Evolutionary conservation across 2,329 filamentous ascomycete species (phyloP).

Genomic region (Camillea tinctor): DNA sequence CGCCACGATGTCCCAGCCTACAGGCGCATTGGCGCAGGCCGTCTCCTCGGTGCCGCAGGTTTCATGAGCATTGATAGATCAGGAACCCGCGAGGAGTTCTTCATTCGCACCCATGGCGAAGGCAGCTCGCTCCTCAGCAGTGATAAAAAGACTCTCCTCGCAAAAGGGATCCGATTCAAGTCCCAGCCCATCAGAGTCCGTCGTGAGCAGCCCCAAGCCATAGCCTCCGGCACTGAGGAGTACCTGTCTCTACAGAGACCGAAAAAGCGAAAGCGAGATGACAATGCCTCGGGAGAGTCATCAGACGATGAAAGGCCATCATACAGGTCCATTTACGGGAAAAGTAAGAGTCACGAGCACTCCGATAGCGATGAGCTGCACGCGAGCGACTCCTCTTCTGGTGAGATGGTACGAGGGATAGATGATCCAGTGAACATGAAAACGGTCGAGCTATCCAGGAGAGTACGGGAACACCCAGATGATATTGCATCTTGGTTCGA

Average conservation of each 20-base stretch:
- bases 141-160: constrained; percentile 49
- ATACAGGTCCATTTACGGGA: constrained; percentile 66
- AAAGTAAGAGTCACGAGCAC: constrained; percentile 49
- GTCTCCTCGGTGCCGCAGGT: constrained; percentile 64
- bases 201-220: constrained; percentile 25
- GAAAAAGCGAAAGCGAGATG: constrained; percentile 42
- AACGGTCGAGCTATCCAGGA: constrained; percentile 61
- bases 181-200: constrained; percentile 42
- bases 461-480: constrained; percentile 62
- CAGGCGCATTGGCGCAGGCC: constrained; percentile 64
- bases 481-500: constrained; percentile 73
- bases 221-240: constrained; percentile 37
- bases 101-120: constrained; percentile 45
- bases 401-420: constrained; percentile 29
- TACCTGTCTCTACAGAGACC: constrained; percentile 47
- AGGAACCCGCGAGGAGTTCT: constrained; percentile 56
- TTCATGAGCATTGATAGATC: constrained; percentile 67
- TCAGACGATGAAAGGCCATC: constrained; percentile 50
- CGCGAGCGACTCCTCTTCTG: constrained; percentile 43
- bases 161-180: constrained; percentile 39
- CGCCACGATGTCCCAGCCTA: constrained; percentile 71
- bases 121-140: constrained; percentile 38
- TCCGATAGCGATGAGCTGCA: constrained; percentile 51
- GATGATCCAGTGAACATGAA: constrained; percentile 50
- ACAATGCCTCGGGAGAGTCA: constrained; percentile 34